Evolutionary conservation across 2,329 filamentous ascomycete genomes (phyloP).

Genomic region (Phaeosphaeriaceae sp.): DNA sequence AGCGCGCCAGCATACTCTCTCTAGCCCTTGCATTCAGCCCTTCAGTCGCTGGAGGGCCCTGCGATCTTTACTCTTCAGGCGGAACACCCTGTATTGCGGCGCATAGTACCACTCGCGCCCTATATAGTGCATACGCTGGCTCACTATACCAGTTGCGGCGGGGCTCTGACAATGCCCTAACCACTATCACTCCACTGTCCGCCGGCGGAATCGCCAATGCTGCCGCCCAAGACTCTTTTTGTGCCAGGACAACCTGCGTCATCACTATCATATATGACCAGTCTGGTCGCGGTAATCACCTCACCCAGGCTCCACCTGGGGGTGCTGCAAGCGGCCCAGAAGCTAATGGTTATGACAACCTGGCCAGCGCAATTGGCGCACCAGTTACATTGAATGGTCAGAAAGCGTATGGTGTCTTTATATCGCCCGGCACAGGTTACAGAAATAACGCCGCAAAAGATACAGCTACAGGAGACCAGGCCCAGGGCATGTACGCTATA

Average conservation of each 20-base stretch:
- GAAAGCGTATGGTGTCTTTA: constrained; percentile 69
- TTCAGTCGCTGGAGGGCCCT: constrained; percentile 58
- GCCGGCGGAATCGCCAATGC: constrained; percentile 69
- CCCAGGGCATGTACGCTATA: constrained; percentile 67
- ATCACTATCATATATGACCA: constrained; percentile 72
- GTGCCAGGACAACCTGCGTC: constrained; percentile 65
- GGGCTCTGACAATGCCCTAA: constrained; percentile 58
- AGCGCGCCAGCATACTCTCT: neutral
- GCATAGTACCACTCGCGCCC: constrained; percentile 68
- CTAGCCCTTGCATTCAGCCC: neutral
- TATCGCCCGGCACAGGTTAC: constrained; percentile 68
- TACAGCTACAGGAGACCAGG: constrained; percentile 60
- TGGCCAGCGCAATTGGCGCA: constrained; percentile 65
- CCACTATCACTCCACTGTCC: constrained; percentile 58
- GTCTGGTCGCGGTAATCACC: constrained; percentile 66
- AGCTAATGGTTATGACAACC: constrained; percentile 63
- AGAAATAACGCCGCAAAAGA: constrained; percentile 63
- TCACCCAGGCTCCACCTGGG: constrained; percentile 63
- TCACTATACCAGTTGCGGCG: constrained; percentile 67
- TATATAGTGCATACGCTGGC: constrained; percentile 62
- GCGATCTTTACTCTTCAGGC: constrained; percentile 66
- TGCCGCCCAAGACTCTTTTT: constrained; percentile 66
- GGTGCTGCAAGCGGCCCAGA: constrained; percentile 65
- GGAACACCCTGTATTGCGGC: constrained; percentile 69
- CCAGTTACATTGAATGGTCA: constrained; percentile 66